These are phyloP conservation scores for Polyporus tsugae DNA, from an alignment of 1,284 basidiomycete species.

Conservation along the genomic window DNA sequence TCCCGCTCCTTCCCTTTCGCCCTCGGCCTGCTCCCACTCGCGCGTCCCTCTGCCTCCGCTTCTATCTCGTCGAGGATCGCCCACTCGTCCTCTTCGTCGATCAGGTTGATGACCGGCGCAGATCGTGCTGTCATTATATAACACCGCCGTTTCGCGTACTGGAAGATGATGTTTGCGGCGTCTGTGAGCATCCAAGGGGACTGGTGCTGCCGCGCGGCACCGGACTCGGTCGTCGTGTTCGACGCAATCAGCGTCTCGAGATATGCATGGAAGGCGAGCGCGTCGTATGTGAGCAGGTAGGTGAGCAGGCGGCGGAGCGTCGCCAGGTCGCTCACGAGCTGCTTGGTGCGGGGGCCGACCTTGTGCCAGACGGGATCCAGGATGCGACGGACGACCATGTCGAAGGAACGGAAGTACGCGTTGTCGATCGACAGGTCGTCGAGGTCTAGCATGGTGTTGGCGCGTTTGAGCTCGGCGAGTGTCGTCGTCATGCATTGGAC, in stretches of 20 bases:
- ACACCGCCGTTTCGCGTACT: slow-evolving; percentile 82
- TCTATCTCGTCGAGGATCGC: slow-evolving; percentile 89
- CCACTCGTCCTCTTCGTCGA: slow-evolving; percentile 89
- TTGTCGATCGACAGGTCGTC: slow-evolving; percentile 95
- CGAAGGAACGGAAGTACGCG: slow-evolving; percentile 95
- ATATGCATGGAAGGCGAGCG: slow-evolving; percentile 91
- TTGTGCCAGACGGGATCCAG: slow-evolving; percentile 97
- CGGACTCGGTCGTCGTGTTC: slow-evolving; percentile 63
- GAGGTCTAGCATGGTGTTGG: slow-evolving; percentile 88
- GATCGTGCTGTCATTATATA: slow-evolving; percentile 61
- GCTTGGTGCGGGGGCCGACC: slow-evolving; percentile 91
- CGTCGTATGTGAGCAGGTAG: slow-evolving; percentile 93
- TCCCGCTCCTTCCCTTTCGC: slow-evolving; percentile 5
- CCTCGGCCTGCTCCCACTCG: slow-evolving; percentile 28
- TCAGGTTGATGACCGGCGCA: slow-evolving; percentile 16
- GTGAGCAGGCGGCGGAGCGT: slow-evolving; percentile 86
- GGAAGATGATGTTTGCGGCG: slow-evolving; percentile 89
- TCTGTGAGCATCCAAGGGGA: slow-evolving; percentile 91
- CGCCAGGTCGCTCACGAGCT: slow-evolving; percentile 89
- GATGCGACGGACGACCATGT: slow-evolving; percentile 87
- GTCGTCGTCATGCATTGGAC: slow-evolving; percentile 96
- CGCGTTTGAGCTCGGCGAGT: slow-evolving; percentile 89
- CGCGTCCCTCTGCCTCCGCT: slow-evolving; percentile 37
- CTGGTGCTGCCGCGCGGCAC: slow-evolving; percentile 69
- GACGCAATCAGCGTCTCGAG: slow-evolving; percentile 90